A percentile compares a stretch with the other conserved stretches of the same genome.
Evolutionary conservation across 768 basidiomycete species (phyloP).

Genomic region (Megacollybia marginata): DNA sequence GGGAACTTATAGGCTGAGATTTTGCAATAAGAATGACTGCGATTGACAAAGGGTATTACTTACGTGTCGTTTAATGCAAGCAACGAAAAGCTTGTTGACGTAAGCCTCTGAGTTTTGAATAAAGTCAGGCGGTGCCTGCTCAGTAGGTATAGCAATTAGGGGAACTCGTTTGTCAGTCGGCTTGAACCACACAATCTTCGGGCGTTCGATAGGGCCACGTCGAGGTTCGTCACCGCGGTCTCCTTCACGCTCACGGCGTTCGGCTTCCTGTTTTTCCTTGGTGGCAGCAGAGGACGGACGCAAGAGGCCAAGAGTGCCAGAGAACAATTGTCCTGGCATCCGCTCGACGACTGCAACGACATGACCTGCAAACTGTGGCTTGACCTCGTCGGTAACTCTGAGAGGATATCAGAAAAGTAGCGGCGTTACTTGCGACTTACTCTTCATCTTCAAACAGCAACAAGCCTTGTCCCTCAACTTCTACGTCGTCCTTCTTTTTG

Average conservation of each 20-base stretch:
- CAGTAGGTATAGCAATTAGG: constrained; percentile 96
- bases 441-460: constrained; percentile 98
- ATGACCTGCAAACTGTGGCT: constrained; percentile 97
- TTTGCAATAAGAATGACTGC: constrained; percentile 1
- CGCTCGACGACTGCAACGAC: constrained; percentile 99
- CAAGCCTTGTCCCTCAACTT: constrained; percentile 97
- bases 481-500: constrained; percentile 99
- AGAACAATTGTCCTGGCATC: constrained; percentile 98
- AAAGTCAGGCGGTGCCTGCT: constrained; percentile 95
- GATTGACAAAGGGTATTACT: constrained; percentile 22
- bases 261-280: constrained; percentile 98
- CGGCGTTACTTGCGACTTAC: constrained; percentile 28
- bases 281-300: constrained; percentile 96
- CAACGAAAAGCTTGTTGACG: constrained; percentile 87
- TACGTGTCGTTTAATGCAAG: constrained; percentile 97
- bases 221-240: constrained; percentile 82
- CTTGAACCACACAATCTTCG: constrained; percentile 99
- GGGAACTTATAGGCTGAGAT: constrained; percentile 80
- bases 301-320: constrained; percentile 90
- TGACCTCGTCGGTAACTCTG: constrained; percentile 95
- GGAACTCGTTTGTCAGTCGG: constrained; percentile 99
- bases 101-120: constrained; percentile 91
- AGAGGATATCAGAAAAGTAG: neutral
- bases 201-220: constrained; percentile 74
- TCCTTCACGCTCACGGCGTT: constrained; percentile 94